These are phyloP conservation scores for Penicillium janthinellum DNA, from an alignment of 2,329 filamentous ascomycete genomes.

Conservation along the genomic window DNA sequence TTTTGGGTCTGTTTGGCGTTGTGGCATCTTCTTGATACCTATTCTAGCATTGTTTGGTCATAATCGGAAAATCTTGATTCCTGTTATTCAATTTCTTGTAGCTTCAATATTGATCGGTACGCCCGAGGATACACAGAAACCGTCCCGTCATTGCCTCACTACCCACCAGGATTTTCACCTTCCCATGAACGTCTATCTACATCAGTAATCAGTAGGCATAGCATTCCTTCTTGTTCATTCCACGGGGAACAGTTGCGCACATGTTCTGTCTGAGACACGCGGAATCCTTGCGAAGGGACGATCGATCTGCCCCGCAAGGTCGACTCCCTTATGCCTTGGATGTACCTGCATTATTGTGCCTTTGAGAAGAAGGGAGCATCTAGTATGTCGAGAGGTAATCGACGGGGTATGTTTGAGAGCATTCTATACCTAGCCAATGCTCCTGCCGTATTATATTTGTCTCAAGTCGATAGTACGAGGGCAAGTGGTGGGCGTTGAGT, in stretches of 20 bases:
- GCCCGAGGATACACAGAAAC: not conserved
- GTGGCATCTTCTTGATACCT: constrained; percentile 26
- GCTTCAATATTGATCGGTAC: too few relatives aligned
- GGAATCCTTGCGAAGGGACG: constrained; percentile 7
- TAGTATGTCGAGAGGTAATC: constrained; percentile 10
- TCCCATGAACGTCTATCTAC: not conserved
- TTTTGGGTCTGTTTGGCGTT: constrained; percentile 17
- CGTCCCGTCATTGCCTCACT: not conserved
- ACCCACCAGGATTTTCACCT: not conserved
- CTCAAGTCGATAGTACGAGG: not conserved
- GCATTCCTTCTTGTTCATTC: constrained; percentile 7
- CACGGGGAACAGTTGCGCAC: not conserved
- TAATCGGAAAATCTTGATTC: not conserved
- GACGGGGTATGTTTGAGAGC: not conserved
- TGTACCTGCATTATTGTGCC: constrained; percentile 5
- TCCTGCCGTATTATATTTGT: not conserved
- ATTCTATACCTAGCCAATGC: not conserved
- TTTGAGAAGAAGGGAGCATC: not conserved
- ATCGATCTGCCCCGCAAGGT: constrained; percentile 13
- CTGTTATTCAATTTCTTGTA: too few relatives aligned
- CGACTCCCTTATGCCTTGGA: constrained; percentile 13
- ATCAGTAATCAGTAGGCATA: not conserved
- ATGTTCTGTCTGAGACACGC: constrained; percentile 20
- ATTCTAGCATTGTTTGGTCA: constrained; percentile 19
- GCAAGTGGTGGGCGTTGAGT: not conserved